Evolutionary conservation across 1,139 yeast species (phyloP), one percentile per base, ranked within the genome.

Genomic region (Yamadazyma jaroonii): DNA sequence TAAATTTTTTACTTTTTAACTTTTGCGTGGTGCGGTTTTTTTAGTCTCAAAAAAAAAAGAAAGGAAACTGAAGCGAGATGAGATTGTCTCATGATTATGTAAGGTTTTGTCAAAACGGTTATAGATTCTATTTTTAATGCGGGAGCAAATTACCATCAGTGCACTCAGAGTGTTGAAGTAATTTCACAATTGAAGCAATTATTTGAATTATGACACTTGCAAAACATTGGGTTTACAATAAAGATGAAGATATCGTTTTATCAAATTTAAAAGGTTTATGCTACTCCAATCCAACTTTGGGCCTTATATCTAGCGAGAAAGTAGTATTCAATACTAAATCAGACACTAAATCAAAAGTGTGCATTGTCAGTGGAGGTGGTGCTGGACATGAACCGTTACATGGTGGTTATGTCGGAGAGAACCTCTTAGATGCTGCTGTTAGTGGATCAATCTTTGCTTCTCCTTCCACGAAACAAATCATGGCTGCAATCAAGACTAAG

Each of bases 321-420:
- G 84, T 87, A 2, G 77, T 87, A 9, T 84, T 71, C 63, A 65
- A 67, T 40, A 61, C 70, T 5, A 42, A 54, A 32, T 54, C 67
- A 3, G 56, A 64, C 29, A 54, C 67, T 14, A 38, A 54, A n/a
- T 61, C 64, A 22, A 81, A 84, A 51, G 83, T 89, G 32, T 75
- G 88, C 3, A 52, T 90, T 37, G 65, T 90, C 21, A 81, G 96
- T 32, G 96, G 97, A 40, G 97, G 97, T 39, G 97, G 97, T 23
- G 81, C 92, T 8, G 97, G 97, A 27, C 97, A 90, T 57, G 97
- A 90, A 61, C 97, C 97, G 23, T 72, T 90, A 7, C 96, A 89
- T 55, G 92, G 86, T 4, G 97, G 96, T 0, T 89, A 79, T 56
- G 92, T 90, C 10, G 97, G 97, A 5, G 72, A 76, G 21, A 92